Conservation (phyloP, 139 green algal genomes). For the Tetraselmis striata region DNA sequence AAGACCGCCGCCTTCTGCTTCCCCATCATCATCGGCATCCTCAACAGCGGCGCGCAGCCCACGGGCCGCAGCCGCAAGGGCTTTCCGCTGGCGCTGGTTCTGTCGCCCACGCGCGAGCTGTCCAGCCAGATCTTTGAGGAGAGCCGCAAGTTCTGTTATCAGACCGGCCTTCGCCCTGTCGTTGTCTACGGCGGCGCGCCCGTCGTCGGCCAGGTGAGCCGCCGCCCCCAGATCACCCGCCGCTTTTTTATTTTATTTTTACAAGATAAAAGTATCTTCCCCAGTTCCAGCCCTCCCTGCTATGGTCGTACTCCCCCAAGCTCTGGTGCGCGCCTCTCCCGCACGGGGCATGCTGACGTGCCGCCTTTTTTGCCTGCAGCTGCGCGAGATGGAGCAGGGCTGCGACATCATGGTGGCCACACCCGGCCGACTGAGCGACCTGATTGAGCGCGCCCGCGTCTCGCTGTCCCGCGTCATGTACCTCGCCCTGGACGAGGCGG, state of each 20-base stretch:
- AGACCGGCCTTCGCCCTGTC: conserved; percentile 82
- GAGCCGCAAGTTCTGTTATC: conserved; percentile 89
- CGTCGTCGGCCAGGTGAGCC: conserved; percentile 70
- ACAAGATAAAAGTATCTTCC: background rate
- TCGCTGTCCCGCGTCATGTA: conserved; percentile 52
- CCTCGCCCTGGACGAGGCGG: conserved; percentile 9
- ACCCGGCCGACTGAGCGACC: conserved; percentile 5
- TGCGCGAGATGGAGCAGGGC: conserved; percentile 86
- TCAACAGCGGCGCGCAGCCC: conserved; percentile 57
- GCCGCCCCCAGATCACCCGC: background rate
- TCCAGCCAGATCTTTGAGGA: conserved; percentile 90
- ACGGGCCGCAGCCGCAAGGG: conserved; percentile 68
- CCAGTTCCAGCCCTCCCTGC: too few relatives aligned
- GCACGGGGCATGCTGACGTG: too few relatives aligned
- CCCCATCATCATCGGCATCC: conserved; percentile 91
- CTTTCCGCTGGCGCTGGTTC: conserved; percentile 79
- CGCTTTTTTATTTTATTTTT: background rate
- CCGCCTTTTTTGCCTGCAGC: too few relatives aligned
- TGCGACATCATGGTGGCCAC: conserved; percentile 56
- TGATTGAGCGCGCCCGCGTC: conserved; percentile 83
- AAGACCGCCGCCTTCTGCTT: conserved; percentile 99
- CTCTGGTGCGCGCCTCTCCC: too few relatives aligned
- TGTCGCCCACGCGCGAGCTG: conserved; percentile 91
- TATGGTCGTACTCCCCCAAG: background rate
- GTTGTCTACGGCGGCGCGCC: conserved; percentile 96